Evolutionary conservation across 23 red algal species (phyloP).

Genomic region (Gracilaria gracilis): DNA sequence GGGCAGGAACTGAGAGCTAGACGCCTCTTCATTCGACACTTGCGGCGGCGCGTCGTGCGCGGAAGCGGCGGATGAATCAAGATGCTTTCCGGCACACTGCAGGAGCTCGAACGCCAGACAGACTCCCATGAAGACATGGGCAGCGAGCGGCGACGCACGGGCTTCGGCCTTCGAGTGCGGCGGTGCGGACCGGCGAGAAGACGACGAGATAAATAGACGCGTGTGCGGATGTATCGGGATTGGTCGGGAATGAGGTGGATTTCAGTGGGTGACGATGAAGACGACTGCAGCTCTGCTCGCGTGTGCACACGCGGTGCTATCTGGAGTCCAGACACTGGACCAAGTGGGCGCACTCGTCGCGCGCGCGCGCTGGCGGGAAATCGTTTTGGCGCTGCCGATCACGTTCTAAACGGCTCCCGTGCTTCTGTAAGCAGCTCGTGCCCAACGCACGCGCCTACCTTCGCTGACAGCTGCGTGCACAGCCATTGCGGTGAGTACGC

Average conservation of each 20-base stretch:
- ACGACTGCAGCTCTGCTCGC: not conserved
- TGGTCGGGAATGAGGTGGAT: too few relatives aligned
- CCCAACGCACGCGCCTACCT: not conserved
- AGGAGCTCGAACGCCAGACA: constrained; percentile 13
- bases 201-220: not conserved
- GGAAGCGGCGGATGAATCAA: constrained; percentile 1
- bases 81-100: constrained; percentile 33
- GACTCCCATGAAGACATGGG: constrained; percentile 55
- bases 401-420: not conserved
- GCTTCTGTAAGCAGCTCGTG: not conserved
- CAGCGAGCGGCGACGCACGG: not conserved
- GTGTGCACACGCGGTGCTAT: too few relatives aligned
- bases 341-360: too few relatives aligned
- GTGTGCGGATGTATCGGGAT: too few relatives aligned
- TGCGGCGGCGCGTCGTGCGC: not conserved
- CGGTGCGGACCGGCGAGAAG: not conserved
- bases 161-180: not conserved
- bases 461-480: not conserved
- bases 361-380: constrained; percentile 7
- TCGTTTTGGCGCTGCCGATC: not conserved
- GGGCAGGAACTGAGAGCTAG: constrained; percentile 19
- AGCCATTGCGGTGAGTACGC: too few relatives aligned
- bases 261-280: not conserved
- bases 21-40: constrained; percentile 54
- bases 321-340: too few relatives aligned